These are phyloP conservation scores for Haplosporangium sp. DNA, from an alignment of 371 early-diverging fungal species.

Conservation along the genomic window DNA sequence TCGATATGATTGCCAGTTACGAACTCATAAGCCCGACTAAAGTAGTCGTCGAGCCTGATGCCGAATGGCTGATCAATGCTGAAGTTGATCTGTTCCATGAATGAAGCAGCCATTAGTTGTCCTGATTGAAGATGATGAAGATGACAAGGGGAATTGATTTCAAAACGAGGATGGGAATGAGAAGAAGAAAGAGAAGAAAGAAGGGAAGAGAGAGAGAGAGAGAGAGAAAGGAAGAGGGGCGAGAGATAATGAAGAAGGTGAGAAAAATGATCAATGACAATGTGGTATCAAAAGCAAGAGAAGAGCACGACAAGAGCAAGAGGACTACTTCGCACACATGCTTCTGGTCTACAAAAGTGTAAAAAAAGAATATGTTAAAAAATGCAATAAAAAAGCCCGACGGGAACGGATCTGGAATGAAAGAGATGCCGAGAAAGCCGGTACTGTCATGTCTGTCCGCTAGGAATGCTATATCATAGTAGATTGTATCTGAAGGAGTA, in stretches of 20 bases:
- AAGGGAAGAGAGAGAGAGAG: not conserved
- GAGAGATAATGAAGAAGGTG: not conserved
- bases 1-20: constrained; percentile 61
- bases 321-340: not conserved
- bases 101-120: constrained; percentile 39
- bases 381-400: no score
- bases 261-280: not conserved
- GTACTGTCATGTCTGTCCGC: no score
- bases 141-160: constrained; percentile 5
- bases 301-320: not conserved
- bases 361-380: no score
- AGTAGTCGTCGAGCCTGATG: constrained; percentile 62
- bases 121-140: constrained; percentile 8
- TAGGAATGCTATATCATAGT: no score
- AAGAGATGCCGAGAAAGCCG: no score
- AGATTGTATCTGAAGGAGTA: no score
- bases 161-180: constrained; percentile 6
- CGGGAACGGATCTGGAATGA: no score
- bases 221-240: constrained; percentile 3
- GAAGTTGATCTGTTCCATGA: constrained; percentile 59
- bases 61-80: constrained; percentile 67
- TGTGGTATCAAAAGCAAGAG: not conserved
- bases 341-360: no score
- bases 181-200: not conserved
- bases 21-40: constrained; percentile 60